These are phyloP conservation scores for Kitagawia praeruptora DNA, from an alignment of 129 eudicot species.

Conservation along the genomic window DNA sequence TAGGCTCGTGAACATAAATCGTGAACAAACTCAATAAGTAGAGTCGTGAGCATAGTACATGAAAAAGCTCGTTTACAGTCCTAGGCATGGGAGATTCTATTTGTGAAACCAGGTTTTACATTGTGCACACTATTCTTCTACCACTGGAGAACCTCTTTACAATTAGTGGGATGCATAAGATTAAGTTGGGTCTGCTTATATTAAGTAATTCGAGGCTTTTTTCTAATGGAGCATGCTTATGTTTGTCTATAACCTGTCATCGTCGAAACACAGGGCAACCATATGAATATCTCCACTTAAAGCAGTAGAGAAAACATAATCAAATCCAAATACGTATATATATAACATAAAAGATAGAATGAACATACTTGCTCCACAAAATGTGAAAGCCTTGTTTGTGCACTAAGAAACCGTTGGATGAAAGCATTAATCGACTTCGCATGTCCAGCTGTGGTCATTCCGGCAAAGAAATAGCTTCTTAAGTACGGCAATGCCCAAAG, in stretches of 20 bases:
- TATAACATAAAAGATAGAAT: background rate
- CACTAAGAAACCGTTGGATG: constrained; percentile 94
- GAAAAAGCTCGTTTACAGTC: background rate
- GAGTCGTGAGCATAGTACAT: background rate
- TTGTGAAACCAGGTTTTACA: background rate
- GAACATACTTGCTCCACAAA: constrained; percentile 91
- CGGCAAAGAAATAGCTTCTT: constrained; percentile 89
- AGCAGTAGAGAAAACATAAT: background rate
- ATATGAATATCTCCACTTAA: background rate
- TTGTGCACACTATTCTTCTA: background rate
- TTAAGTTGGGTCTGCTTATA: background rate
- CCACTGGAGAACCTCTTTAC: background rate
- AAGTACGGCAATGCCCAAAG: constrained; percentile 95
- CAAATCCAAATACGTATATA: background rate
- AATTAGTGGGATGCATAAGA: background rate
- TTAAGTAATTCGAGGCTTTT: background rate
- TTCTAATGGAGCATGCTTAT: background rate
- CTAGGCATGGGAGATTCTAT: background rate
- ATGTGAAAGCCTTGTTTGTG: constrained; percentile 90
- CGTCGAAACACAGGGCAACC: background rate
- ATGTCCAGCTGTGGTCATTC: constrained; percentile 73
- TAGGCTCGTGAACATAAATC: background rate
- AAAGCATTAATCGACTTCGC: constrained; percentile 95
- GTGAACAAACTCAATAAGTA: background rate
- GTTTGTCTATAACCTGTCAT: background rate